Evolutionary conservation across 176 grass and related monocot species (phyloP), one percentile per base, ranked within the genome.

Genomic region (Panicum miliaceum): DNA sequence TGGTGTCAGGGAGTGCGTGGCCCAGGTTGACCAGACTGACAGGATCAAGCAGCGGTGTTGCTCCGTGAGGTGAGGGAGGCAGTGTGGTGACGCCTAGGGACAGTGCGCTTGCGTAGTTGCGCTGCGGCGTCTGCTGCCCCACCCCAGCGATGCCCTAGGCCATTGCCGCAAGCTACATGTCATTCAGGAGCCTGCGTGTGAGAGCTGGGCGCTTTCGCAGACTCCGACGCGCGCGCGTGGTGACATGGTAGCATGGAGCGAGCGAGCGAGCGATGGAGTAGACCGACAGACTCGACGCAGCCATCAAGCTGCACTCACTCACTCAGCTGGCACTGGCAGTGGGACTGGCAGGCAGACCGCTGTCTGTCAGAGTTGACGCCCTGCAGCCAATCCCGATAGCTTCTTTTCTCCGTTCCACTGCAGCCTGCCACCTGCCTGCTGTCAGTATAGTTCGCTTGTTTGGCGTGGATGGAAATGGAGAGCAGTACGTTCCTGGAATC

Each of bases 211-310:
- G 64, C 64, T 77, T 60, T 78, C 47, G 50, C 84, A 73, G 36
- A 80, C 41, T 74, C 68, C 35, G 23, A 81, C 12, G 76, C 36
- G 8, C 15, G 36, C 19, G 35, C 46, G 40, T 6, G 2, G 35
- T 68, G 64, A n/a, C 35, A 38, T 1, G 2, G 64, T 38, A 36
- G 15, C 16, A 19, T 52, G 51, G 51, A 18, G 53, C 0, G 20
- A 14, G 10, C 0, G 20, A 14, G 10, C 8, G 51, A 57, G 53
- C 18, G 52, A 29, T 36, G 47, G 73, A 40, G 43, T 67, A 25
- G 86, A 66, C 67, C 64, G 75, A 79, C 86, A 84, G 86, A 66
- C 59, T 84, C 81, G 75, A 84, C 81, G 81, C 81, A 35, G 72
- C 76, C 73, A 45, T 65, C n/a, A n/a, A n/a, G n/a, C 29, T 32